These are phyloP conservation scores for Salvia miltiorrhiza DNA, from an alignment of 257 asterid species.

Conservation along the genomic window DNA sequence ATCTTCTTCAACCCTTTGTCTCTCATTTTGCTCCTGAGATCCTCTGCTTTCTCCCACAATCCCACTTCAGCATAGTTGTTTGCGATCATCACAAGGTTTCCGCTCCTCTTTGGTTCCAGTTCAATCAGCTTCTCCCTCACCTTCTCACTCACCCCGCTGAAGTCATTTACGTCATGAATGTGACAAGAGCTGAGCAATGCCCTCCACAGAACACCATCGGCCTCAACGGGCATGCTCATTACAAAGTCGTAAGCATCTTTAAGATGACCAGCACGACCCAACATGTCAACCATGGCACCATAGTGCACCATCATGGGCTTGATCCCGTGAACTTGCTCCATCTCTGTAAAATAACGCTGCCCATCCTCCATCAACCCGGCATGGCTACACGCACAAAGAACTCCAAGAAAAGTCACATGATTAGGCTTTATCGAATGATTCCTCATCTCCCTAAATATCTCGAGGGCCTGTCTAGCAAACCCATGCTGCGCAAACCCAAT, in stretches of 20 bases:
- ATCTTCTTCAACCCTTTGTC: slow-evolving; percentile 49
- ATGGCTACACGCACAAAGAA: slow-evolving; percentile 82
- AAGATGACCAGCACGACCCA: slow-evolving; percentile 68
- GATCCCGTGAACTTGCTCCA: slow-evolving; percentile 49
- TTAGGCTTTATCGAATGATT: slow-evolving; percentile 41
- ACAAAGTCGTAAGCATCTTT: slow-evolving; percentile 57
- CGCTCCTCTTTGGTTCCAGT: slow-evolving; percentile 68
- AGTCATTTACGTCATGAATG: slow-evolving; percentile 54
- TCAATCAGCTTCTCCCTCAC: slow-evolving; percentile 49
- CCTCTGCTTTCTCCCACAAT: slow-evolving; percentile 62
- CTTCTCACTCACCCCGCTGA: slow-evolving; percentile 45
- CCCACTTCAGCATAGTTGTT: slow-evolving; percentile 65
- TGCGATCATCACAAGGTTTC: slow-evolving; percentile 71
- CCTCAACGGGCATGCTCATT: slow-evolving; percentile 46
- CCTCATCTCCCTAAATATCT: slow-evolving; percentile 48
- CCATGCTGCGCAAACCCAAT: slow-evolving; percentile 78
- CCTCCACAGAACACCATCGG: slow-evolving; percentile 75
- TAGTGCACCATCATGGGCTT: slow-evolving; percentile 63
- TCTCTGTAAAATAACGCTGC: slow-evolving; percentile 37
- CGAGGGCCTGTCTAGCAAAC: slow-evolving; percentile 45
- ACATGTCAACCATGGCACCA: slow-evolving; percentile 73
- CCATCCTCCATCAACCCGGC: slow-evolving; percentile 66
- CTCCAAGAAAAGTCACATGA: slow-evolving; percentile 70
- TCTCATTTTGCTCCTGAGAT: slow-evolving; percentile 49
- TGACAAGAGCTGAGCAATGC: slow-evolving; percentile 71